phyloP scores from a whole-genome alignment of 2,329 filamentous ascomycete species.

The Venturia pyrina region DNA sequence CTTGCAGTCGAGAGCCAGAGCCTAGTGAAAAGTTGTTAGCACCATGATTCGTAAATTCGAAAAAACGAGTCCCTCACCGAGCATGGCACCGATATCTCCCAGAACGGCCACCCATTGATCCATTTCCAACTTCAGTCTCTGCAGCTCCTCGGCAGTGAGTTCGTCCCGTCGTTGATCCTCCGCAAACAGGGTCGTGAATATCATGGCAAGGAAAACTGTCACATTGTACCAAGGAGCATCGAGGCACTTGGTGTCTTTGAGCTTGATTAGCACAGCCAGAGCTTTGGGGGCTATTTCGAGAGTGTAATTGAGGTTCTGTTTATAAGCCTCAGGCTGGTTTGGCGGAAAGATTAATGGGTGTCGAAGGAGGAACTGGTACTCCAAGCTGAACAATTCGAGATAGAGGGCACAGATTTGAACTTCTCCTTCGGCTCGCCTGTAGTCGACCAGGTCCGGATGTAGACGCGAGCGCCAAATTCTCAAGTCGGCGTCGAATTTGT shows the following conservation, averaged over 20 bases:
- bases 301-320: slow-evolving; percentile 42
- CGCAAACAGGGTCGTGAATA: slow-evolving; percentile 62
- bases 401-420: slow-evolving; percentile 39
- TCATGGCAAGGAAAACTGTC: slow-evolving; percentile 61
- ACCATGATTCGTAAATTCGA: neutral
- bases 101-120: slow-evolving; percentile 58
- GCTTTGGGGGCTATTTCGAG: slow-evolving; percentile 51
- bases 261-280: slow-evolving; percentile 46
- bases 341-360: slow-evolving; percentile 43
- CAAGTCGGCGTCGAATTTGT: slow-evolving; percentile 54
- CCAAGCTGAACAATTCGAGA: slow-evolving; percentile 38
- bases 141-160: slow-evolving; percentile 48
- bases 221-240: slow-evolving; percentile 73
- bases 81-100: slow-evolving; percentile 52
- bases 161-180: slow-evolving; percentile 57
- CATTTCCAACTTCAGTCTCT: slow-evolving; percentile 57
- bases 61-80: slow-evolving; percentile 43
- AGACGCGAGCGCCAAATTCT: slow-evolving; percentile 51
- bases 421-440: slow-evolving; percentile 33
- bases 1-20: slow-evolving; percentile 37
- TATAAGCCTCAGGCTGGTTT: slow-evolving; percentile 49
- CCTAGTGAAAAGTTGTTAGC: slow-evolving; percentile 22
- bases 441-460: slow-evolving; percentile 49
- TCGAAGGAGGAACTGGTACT: slow-evolving; percentile 41
- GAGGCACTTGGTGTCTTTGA: slow-evolving; percentile 56